Percentiles rank a stretch among this genome's conserved stretches.
Evolutionary conservation across 257 asterid genomes (phyloP).

Genomic region (Solanum ossicruentum): DNA sequence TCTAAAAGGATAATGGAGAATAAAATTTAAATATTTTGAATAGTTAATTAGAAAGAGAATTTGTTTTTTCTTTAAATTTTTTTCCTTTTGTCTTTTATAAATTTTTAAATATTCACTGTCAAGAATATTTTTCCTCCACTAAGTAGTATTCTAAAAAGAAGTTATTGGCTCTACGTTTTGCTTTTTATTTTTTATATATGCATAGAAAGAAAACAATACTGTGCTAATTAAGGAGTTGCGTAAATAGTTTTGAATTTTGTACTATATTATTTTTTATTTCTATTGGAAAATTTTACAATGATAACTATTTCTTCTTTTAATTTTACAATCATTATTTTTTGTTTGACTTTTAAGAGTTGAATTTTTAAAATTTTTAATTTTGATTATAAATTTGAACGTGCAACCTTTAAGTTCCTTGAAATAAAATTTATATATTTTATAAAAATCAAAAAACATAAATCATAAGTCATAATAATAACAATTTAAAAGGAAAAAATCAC

Average conservation of each 20-base stretch:
- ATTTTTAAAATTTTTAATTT: background rate
- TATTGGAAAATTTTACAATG: background rate
- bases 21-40: background rate
- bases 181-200: background rate
- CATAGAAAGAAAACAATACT: slow-evolving; percentile 2
- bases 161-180: background rate
- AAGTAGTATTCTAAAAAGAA: slow-evolving; percentile 22
- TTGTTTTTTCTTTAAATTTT: background rate
- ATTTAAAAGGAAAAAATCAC: too few species aligned
- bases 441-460: too few species aligned
- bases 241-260: background rate
- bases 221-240: background rate
- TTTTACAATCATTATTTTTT: background rate
- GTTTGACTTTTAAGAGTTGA: background rate
- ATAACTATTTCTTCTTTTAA: background rate
- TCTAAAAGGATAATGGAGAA: background rate
- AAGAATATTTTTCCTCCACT: background rate
- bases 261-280: background rate
- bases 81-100: background rate
- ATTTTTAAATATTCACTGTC: background rate
- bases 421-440: too few species aligned
- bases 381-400: background rate
- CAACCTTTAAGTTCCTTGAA: background rate
- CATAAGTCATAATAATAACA: too few species aligned
- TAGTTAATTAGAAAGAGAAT: background rate